phyloP scores from a whole-genome alignment of 805 yeast species.

The Schwanniomyces occidentalis region DNA sequence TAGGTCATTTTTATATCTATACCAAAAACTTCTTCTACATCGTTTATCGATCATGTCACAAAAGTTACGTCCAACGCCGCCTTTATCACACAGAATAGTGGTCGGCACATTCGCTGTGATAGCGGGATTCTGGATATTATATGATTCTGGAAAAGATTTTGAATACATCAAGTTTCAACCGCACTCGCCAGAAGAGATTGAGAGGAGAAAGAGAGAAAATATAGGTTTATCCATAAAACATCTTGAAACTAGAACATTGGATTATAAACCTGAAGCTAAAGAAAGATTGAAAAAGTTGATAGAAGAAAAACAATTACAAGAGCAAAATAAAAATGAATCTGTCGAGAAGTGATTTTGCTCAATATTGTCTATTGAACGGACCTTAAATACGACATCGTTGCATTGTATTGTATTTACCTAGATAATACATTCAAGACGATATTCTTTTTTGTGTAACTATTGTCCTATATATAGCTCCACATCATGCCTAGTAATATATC shows the following conservation, averaged over 20 bases:
- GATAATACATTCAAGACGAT: too few species aligned
- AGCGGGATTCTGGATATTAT: slow-evolving; percentile 33
- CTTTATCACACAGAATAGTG: slow-evolving; percentile 31
- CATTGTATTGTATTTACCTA: too few species aligned
- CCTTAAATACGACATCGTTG: too few species aligned
- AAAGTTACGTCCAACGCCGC: slow-evolving; percentile 30
- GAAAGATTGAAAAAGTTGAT: slow-evolving; percentile 26
- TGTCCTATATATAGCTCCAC: too few species aligned
- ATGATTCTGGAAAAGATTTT: slow-evolving; percentile 39
- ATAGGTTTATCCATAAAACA: slow-evolving; percentile 28
- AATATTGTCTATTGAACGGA: too few species aligned
- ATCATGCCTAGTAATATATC: too few species aligned
- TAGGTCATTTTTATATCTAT: neutral
- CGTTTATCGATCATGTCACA: slow-evolving; percentile 6
- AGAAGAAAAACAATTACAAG: slow-evolving; percentile 22
- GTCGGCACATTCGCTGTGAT: slow-evolving; percentile 37
- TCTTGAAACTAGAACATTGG: slow-evolving; percentile 37
- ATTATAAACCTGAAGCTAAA: slow-evolving; percentile 45
- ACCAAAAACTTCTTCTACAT: neutral
- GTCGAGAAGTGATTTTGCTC: neutral
- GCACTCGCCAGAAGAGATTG: slow-evolving; percentile 38
- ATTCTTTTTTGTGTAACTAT: too few species aligned
- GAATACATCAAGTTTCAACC: slow-evolving; percentile 41
- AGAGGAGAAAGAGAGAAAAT: slow-evolving; percentile 33
- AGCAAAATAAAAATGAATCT: slow-evolving; percentile 2